Base-by-base conservation (phyloP, 176 grass and related monocot species). In the Elymus sibiricus region DNA sequence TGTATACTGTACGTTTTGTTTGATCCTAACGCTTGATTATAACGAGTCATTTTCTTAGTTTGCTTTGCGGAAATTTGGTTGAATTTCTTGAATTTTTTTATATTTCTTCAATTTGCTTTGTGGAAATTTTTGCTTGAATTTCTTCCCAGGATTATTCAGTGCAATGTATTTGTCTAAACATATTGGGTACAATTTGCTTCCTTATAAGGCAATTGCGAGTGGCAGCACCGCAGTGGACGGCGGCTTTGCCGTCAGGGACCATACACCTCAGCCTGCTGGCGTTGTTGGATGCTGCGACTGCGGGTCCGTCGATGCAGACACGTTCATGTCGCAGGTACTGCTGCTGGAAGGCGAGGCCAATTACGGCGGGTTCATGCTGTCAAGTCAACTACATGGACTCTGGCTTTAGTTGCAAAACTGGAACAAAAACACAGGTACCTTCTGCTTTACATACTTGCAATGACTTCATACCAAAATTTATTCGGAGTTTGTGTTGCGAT, bases 361-460 rank as follows among this genome's bases (percentile, higher is more conserved):
- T 16, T 96, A 78, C 19, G 84, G 91, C 2, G 87, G 87, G 19
- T 27, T 96, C 44, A 97, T 97, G 91, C 29, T 97, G 51, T 97
- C 91, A 89, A 82, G 46, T 39, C 49, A 72, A 82, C 7, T 93
- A 97, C 51, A 47, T 38, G 66, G 80, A 34, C 34, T 60, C 88
- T 38, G 31, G 72, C 21, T 93, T 88, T 29, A 91, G 91, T 64
- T 84, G 74, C 64, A 51, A 79, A 73, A 79, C 74, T 6, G 22
- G 74, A 70, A 64, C 28, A 47, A 53, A 17, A 4, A 71, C 19
- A 38, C 38, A 79, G 81, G 64, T 88, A 71, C 14, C 1, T 21
- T 65, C 42, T 82, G 21, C 9, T 16, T 13, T 9, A 51, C 22
- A 62, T 14, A 11, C 34, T 26, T 35, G 5, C 34, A 35, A 38